These are phyloP conservation scores for Monosporascus ibericus DNA, from an alignment of 2,329 filamentous ascomycete genomes.

Conservation along the genomic window DNA sequence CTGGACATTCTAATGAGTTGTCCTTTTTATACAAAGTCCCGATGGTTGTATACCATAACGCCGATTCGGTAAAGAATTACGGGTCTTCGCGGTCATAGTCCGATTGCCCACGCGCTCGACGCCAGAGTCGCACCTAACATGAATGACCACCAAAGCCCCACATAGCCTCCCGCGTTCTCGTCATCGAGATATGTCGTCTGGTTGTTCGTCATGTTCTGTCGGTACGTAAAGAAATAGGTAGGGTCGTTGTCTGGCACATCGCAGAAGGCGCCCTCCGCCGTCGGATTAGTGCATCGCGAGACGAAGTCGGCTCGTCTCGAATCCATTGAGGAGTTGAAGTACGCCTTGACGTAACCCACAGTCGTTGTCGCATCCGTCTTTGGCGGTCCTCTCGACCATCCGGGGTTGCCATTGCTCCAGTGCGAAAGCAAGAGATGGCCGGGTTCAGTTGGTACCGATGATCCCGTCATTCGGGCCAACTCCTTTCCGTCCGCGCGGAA, in stretches of 20 bases:
- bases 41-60: background rate
- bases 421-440: constrained; percentile 69
- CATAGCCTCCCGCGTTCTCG: constrained; percentile 1
- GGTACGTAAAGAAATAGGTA: constrained; percentile 44
- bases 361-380: constrained; percentile 53
- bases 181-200: constrained; percentile 34
- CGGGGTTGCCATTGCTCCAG: constrained; percentile 69
- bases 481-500: constrained; percentile 63
- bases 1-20: background rate
- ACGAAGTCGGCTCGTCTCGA: constrained; percentile 32
- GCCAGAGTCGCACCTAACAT: constrained; percentile 4
- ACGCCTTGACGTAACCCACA: constrained; percentile 67
- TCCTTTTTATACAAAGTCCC: background rate
- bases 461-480: constrained; percentile 50
- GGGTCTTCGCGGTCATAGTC: constrained; percentile 1
- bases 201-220: constrained; percentile 40
- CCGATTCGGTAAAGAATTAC: background rate
- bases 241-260: constrained; percentile 40
- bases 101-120: constrained; percentile 5
- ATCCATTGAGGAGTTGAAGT: constrained; percentile 64
- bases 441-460: constrained; percentile 50
- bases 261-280: constrained; percentile 37
- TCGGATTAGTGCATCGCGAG: constrained; percentile 34
- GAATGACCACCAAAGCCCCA: constrained; percentile 1
- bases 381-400: constrained; percentile 69